Percentiles rank a stretch among this genome's conserved stretches.
Evolutionary conservation across 179 eudicot species (phyloP).

Genomic region (Kewa caespitosa): DNA sequence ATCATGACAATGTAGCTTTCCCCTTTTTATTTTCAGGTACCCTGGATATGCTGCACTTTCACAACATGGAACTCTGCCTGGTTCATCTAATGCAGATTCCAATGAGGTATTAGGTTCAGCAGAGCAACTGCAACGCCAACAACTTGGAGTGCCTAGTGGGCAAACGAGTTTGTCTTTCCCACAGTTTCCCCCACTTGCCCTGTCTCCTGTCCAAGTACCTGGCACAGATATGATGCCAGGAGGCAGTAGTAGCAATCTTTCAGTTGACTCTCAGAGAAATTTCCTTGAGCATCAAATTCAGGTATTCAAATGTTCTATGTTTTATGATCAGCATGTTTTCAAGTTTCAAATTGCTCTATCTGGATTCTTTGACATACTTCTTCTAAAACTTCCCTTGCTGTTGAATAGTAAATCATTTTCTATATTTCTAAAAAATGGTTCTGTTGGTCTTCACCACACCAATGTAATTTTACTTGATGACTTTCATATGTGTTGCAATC

Average conservation of each 20-base stretch:
- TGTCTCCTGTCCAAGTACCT: constrained; percentile 38
- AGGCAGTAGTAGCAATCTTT: constrained; percentile 27
- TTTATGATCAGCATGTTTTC: neutral
- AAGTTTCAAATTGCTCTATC: neutral
- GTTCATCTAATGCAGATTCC: constrained; percentile 28
- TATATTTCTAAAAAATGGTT: neutral
- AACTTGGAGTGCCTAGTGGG: constrained; percentile 34
- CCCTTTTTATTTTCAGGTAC: constrained; percentile 44
- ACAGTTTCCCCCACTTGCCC: constrained; percentile 44
- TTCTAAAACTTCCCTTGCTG: neutral
- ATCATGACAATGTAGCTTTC: constrained; percentile 3
- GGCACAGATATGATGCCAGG: constrained; percentile 31
- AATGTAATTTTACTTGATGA: neutral
- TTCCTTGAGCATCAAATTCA: constrained; percentile 67
- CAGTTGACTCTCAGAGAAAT: constrained; percentile 47
- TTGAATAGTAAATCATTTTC: neutral
- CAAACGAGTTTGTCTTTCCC: constrained; percentile 33
- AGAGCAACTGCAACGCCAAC: constrained; percentile 42
- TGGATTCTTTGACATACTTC: neutral
- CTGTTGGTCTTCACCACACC: neutral
- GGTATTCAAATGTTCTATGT: constrained; percentile 40
- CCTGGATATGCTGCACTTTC: constrained; percentile 68
- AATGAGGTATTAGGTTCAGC: constrained; percentile 30
- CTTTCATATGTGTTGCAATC: neutral
- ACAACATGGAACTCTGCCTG: constrained; percentile 32